Conservation (phyloP, 1,139 yeast species). For the Saccharomyces pastorianus region DNA sequence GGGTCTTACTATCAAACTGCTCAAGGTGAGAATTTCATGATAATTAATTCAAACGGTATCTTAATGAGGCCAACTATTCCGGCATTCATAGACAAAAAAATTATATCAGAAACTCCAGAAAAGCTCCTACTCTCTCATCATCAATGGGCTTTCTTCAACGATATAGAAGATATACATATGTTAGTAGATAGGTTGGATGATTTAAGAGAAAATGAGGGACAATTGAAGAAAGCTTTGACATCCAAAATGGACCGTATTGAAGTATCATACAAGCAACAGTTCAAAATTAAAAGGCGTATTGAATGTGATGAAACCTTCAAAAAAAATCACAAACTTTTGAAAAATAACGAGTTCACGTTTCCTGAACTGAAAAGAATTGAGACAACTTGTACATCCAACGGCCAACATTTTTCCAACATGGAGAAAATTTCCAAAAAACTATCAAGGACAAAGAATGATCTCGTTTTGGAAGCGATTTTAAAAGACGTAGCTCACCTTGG, state of each 20-base stretch:
- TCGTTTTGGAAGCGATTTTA: neutral
- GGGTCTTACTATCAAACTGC: neutral
- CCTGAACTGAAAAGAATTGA: neutral
- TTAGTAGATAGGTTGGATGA: neutral
- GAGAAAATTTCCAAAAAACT: neutral
- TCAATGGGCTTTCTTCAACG: neutral
- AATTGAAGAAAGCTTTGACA: neutral
- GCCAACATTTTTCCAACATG: neutral
- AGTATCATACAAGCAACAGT: neutral
- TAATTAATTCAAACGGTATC: neutral
- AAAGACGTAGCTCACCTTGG: neutral
- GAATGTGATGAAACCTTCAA: neutral
- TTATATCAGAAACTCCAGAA: neutral
- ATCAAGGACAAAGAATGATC: neutral
- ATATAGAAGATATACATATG: neutral
- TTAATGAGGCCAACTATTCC: neutral
- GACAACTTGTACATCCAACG: neutral
- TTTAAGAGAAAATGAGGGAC: neutral
- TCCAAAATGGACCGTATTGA: neutral
- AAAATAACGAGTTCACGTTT: neutral
- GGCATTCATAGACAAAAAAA: neutral
- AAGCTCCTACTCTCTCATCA: neutral
- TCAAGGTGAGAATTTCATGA: neutral
- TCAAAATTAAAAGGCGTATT: neutral
- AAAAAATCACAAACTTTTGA: neutral